phyloP scores from a whole-genome alignment of 805 yeast species.

The Candida cerambycidarum region DNA sequence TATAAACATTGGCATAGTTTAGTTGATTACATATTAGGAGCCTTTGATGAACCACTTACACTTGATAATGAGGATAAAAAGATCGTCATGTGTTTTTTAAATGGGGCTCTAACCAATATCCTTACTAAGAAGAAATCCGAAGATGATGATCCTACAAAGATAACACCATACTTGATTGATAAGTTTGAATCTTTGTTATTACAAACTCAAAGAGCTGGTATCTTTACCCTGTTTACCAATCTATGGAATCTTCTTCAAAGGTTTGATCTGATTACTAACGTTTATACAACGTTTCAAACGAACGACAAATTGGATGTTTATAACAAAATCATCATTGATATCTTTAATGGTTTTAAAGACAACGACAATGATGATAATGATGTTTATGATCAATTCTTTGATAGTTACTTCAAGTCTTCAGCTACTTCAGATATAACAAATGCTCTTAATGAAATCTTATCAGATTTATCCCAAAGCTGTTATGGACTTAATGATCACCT shows the following conservation, averaged over 20 bases:
- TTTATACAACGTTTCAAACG: constrained; percentile 8
- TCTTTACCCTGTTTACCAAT: constrained; percentile 5
- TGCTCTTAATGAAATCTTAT: not conserved
- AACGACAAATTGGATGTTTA: constrained; percentile 1
- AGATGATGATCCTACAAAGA: constrained; percentile 1
- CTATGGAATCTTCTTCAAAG: constrained; percentile 12
- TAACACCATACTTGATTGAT: not conserved
- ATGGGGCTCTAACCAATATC: constrained; percentile 38
- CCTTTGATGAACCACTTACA: constrained; percentile 23
- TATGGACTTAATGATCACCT: not conserved
- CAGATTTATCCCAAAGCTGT: not conserved
- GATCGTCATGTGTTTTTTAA: constrained; percentile 36
- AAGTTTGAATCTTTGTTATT: not conserved
- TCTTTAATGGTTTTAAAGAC: constrained; percentile 1
- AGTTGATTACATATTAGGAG: constrained; percentile 43
- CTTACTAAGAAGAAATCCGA: constrained; percentile 24
- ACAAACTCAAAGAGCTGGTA: not conserved
- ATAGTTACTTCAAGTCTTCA: not conserved
- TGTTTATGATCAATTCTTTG: constrained; percentile 4
- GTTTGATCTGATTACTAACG: not conserved
- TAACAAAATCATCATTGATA: not conserved
- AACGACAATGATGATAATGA: not conserved
- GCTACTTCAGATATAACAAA: constrained; percentile 5
- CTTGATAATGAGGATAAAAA: constrained; percentile 1
- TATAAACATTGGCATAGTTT: constrained; percentile 41